Evolutionary conservation across 345 rosid species (phyloP).

Genomic region (Populus euphratica): DNA sequence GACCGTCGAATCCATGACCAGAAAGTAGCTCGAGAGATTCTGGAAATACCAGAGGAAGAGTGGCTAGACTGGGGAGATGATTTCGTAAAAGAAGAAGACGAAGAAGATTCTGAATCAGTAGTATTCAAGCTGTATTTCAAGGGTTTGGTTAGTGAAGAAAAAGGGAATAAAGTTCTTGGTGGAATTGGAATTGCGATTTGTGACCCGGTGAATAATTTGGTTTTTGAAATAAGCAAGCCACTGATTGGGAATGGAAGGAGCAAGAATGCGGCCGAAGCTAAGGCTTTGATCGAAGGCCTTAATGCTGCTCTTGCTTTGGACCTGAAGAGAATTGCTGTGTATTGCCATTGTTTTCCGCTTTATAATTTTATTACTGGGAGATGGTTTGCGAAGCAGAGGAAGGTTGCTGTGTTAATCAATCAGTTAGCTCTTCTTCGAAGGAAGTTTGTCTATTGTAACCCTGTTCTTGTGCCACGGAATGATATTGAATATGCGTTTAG

Average conservation of each 20-base stretch:
- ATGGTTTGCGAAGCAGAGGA: conserved; percentile 36
- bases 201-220: conserved; percentile 39
- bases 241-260: conserved; percentile 28
- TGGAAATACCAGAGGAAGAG: conserved; percentile 44
- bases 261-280: conserved; percentile 35
- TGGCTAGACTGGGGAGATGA: conserved; percentile 56
- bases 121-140: conserved; percentile 32
- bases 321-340: conserved; percentile 44
- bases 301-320: conserved; percentile 55
- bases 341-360: conserved; percentile 36
- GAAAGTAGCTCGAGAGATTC: conserved; percentile 50
- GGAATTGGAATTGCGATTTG: conserved; percentile 58
- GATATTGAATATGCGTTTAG: conserved; percentile 51
- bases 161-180: conserved; percentile 25
- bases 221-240: conserved; percentile 40
- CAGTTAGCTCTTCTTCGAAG: conserved; percentile 42
- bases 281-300: conserved; percentile 65
- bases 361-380: conserved; percentile 46
- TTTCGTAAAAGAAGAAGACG: conserved; percentile 23
- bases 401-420: conserved; percentile 41
- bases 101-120: neutral
- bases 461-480: conserved; percentile 36
- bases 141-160: conserved; percentile 48
- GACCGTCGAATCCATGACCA: conserved; percentile 62
- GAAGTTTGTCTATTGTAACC: conserved; percentile 40